Base-by-base conservation (phyloP, 2,329 filamentous ascomycete species). In the Ascocoryne sarcoides region DNA sequence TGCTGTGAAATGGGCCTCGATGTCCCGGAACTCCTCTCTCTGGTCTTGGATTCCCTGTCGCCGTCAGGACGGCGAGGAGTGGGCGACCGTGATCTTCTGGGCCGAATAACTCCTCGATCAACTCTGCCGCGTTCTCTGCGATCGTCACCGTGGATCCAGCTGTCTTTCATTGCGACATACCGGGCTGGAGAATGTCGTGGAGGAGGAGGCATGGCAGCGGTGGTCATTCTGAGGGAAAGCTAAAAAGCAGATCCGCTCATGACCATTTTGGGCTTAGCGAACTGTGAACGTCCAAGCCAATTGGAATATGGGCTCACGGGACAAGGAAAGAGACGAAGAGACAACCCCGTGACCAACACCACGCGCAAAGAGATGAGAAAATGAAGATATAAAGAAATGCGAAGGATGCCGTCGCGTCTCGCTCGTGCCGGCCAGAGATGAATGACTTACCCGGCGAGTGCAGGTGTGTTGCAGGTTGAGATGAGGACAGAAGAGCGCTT, bases 161-260 rank as follows among this genome's bases (percentile, higher is more conserved):
- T 62, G 58, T 62, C 59, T 62, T 60, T 63, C 61, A 64, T 64
- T 55, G 58, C 61, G 59, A 60, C 61, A 63, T 64, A 51, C 57
- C 60, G 60, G 45, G 46, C 47, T 43, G 45, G 47, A 41, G 37
- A 45, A 47, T 49, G 50, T 44, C 47, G 48, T 44, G 43, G 32
- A 36, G 39, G 40, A 37, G 37, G 32, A 35, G 14, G 20, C 29
- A 36, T 37, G 18, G 9, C 19, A 8, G 9, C 16, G 32, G n/a
- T 35, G 32, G 12, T 20, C 5, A 18, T 26, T 12, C 12, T 7
- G 12, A 26, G 23, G n/a, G n/a, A 26, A 12, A 26, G 23, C 23
- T 26, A 26, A 26, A 26, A 26, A 26, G 23, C 23, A 26, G 23
- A 26, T 26, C 23, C 23, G 23, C 23, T 12, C 23, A 26, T 26